Conservation (phyloP, 805 yeast species). For the Alloascoidea hylecoeti region DNA sequence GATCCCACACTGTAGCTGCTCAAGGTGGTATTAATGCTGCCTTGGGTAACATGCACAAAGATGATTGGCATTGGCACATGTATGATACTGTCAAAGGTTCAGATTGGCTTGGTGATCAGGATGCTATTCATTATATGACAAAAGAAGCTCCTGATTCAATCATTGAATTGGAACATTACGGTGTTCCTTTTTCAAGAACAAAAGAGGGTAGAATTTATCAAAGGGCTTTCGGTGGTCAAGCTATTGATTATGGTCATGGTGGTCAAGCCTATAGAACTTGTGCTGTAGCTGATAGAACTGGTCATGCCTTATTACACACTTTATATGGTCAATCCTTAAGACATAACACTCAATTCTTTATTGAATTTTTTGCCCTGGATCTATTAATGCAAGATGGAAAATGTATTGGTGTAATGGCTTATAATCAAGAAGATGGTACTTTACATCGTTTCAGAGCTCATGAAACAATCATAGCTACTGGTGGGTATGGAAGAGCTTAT, state of each 20-base stretch:
- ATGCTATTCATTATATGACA: slow-evolving; percentile 98
- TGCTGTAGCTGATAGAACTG: slow-evolving; percentile 99
- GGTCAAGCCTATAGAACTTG: slow-evolving; percentile 99
- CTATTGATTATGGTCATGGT: slow-evolving; percentile 91
- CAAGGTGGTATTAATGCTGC: slow-evolving; percentile 99
- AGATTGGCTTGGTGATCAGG: slow-evolving; percentile 99
- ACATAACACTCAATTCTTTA: slow-evolving; percentile 95
- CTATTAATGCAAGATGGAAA: slow-evolving; percentile 89
- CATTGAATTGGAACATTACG: slow-evolving; percentile 94
- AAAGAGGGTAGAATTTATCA: slow-evolving; percentile 95
- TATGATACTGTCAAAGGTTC: slow-evolving; percentile 98
- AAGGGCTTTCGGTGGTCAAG: slow-evolving; percentile 98
- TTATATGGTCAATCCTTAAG: slow-evolving; percentile 92
- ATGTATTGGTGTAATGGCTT: slow-evolving; percentile 94
- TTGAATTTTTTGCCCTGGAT: slow-evolving; percentile 93
- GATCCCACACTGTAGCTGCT: slow-evolving; percentile 98
- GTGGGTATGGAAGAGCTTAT: slow-evolving; percentile 98
- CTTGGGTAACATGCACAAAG: slow-evolving; percentile 94
- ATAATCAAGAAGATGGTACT: slow-evolving; percentile 98
- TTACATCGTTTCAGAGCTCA: slow-evolving; percentile 96
- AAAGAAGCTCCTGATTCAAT: slow-evolving; percentile 94
- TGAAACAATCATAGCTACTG: slow-evolving; percentile 93
- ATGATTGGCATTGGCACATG: slow-evolving; percentile 99
- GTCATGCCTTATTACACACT: slow-evolving; percentile 93
- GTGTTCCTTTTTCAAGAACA: slow-evolving; percentile 96